Base-by-base conservation (phyloP, 495 filamentous ascomycete species). In the Daldinia caldariorum region DNA sequence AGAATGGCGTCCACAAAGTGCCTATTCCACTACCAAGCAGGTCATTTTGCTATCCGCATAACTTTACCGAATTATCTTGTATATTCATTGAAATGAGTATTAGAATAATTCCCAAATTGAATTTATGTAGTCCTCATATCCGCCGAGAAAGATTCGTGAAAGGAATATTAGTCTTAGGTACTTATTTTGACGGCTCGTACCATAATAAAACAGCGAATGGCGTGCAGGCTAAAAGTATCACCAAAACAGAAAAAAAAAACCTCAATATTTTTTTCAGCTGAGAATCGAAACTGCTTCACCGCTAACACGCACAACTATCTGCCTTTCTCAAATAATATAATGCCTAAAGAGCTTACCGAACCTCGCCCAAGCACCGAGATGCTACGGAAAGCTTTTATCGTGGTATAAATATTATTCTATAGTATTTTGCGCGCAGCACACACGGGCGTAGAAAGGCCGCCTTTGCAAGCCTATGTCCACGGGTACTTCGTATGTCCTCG, bases 391-490 rank as follows among this genome's bases (percentile, higher is more conserved):
- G 43, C 34, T 58, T 18, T 57, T 61, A 39, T 22, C 29, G 29
- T 56, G 37, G 35, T 39, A 49, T 43, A 22, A 20, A 64, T 31
- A 38, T 32, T 8, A 29, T 53, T 53, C 49, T 53, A 22, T 53
- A 53, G 49, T 13, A 53, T 53, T 53, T 50, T 12, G 12, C 13
- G 39, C 43, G 60, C 50, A 53, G 47, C 49, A 54, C 13, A 57
- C 34, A 6, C 43, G 7, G 37, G 38, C 59, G 38, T 57, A 60
- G 39, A 35, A 16, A 64, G 39, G 39, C 67, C 57, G 53, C 62
- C 37, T 58, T 37, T 62, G 38, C 50, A 49, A 41, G 41, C 49
- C 62, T 59, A 58, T n/a, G n/a, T n/a, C n/a, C n/a, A n/a, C n/a
- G n/a, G n/a, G n/a, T n/a, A n/a, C n/a, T n/a, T n/a, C n/a, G n/a